Conservation (phyloP, 2,329 filamentous ascomycete species). For the Aspergillus felis region DNA sequence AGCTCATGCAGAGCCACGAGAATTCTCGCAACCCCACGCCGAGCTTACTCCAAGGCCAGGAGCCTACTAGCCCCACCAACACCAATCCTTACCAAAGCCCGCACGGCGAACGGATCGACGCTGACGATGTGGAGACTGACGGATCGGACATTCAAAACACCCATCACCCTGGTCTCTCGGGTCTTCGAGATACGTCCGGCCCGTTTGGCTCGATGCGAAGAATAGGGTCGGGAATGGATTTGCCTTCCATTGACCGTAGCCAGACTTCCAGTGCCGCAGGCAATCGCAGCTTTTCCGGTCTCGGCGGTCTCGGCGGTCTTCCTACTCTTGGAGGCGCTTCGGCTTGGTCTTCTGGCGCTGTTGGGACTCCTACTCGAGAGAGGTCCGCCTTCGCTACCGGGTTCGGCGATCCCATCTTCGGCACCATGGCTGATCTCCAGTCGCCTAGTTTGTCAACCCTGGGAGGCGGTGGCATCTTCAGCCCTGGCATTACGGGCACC, state of each 20-base stretch:
- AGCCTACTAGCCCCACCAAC: constrained; percentile 83
- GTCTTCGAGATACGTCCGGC: constrained; percentile 49
- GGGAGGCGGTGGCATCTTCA: constrained; percentile 56
- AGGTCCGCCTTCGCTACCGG: constrained; percentile 47
- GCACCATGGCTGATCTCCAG: constrained; percentile 71
- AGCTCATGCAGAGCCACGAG: constrained; percentile 55
- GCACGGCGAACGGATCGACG: constrained; percentile 66
- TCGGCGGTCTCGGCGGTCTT: constrained; percentile 51
- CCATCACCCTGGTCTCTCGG: constrained; percentile 50
- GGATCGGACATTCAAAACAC: constrained; percentile 51
- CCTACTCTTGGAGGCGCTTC: constrained; percentile 50
- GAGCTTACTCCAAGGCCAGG: constrained; percentile 50
- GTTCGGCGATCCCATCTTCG: constrained; percentile 65
- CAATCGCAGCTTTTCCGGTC: constrained; percentile 62
- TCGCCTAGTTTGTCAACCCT: constrained; percentile 39
- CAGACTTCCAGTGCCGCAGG: constrained; percentile 86
- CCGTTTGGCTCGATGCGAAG: constrained; percentile 54
- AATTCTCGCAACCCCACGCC: constrained; percentile 56
- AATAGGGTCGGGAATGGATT: constrained; percentile 53
- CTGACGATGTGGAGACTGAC: constrained; percentile 56
- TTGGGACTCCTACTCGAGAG: constrained; percentile 68
- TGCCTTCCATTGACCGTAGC: constrained; percentile 74
- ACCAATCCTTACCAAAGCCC: constrained; percentile 97
- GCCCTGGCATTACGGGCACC: constrained; percentile 53
- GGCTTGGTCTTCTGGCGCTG: constrained; percentile 57